Evolutionary conservation across 805 yeast species (phyloP).

Genomic region (Wickerhamomyces bovis): DNA sequence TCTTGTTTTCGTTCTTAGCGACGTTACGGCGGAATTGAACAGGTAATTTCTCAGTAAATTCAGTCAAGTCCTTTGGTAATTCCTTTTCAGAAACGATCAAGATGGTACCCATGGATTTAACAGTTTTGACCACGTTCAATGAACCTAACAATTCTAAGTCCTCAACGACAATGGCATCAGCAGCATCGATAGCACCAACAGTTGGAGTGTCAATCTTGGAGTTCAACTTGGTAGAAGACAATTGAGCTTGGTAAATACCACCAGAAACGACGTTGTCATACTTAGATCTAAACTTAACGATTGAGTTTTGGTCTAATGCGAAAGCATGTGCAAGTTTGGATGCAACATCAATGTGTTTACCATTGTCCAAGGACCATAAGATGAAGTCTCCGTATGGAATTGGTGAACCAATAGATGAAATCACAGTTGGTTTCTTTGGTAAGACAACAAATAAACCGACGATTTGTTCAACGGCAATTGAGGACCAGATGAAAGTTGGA

Average conservation of each 20-base stretch:
- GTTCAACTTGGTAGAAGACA: conserved; percentile 25
- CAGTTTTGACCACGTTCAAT: conserved; percentile 58
- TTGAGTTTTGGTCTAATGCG: conserved; percentile 52
- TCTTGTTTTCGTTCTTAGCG: conserved; percentile 44
- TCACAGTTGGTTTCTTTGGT: conserved; percentile 17
- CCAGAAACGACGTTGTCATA: conserved; percentile 70
- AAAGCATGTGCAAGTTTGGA: conserved; percentile 62
- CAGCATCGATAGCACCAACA: conserved; percentile 41
- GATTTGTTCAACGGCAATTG: conserved; percentile 44
- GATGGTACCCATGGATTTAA: conserved; percentile 50
- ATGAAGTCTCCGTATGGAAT: conserved; percentile 30
- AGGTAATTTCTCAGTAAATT: conserved; percentile 51
- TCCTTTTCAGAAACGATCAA: conserved; percentile 37
- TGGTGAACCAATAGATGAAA: conserved; percentile 7
- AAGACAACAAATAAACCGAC: conserved; percentile 36
- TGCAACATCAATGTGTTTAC: conserved; percentile 48
- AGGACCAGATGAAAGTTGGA: conserved; percentile 50
- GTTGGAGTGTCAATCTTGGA: conserved; percentile 16
- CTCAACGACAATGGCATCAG: conserved; percentile 63
- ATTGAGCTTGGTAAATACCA: conserved; percentile 69
- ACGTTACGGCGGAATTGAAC: conserved; percentile 44
- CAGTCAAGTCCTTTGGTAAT: conserved; percentile 32
- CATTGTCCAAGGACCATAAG: conserved; percentile 68
- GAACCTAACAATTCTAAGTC: conserved; percentile 46
- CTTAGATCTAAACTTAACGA: conserved; percentile 52